Conservation (phyloP, 352 stramenopile species). For the Globisporangium apiculatum region DNA sequence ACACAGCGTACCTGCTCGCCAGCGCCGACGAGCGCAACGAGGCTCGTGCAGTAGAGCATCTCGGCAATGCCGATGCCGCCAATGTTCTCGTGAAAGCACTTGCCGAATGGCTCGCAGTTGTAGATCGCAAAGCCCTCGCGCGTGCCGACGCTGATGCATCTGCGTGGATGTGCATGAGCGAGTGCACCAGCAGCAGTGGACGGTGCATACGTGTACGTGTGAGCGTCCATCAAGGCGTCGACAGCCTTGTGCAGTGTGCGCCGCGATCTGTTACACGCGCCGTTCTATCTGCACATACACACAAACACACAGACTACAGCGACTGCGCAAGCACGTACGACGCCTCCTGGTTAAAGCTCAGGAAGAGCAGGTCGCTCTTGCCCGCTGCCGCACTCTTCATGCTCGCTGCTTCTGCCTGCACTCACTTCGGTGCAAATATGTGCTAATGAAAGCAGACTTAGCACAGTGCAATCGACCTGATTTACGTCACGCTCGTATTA, state of each 20-base stretch:
- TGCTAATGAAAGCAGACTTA: too few relatives aligned
- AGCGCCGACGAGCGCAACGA: constrained; percentile 88
- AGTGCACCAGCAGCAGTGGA: not conserved
- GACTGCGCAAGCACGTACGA: constrained; percentile 36
- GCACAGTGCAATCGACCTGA: too few relatives aligned
- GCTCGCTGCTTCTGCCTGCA: too few relatives aligned
- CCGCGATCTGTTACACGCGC: too few relatives aligned
- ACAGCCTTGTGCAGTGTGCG: too few relatives aligned
- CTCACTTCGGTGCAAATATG: too few relatives aligned
- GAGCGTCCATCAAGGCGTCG: too few relatives aligned
- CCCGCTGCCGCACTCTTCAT: constrained; percentile 3
- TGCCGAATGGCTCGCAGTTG: constrained; percentile 89
- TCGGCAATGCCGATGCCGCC: constrained; percentile 88
- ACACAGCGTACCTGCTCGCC: constrained; percentile 62
- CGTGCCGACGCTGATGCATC: constrained; percentile 88
- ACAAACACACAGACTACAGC: not conserved
- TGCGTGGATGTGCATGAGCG: constrained; percentile 13
- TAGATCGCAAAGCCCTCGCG: constrained; percentile 86
- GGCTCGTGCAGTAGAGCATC: constrained; percentile 92
- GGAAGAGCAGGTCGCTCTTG: constrained; percentile 73
- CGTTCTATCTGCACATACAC: too few relatives aligned
- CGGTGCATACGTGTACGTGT: too few relatives aligned
- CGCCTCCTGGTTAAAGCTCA: constrained; percentile 91
- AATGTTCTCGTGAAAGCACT: constrained; percentile 83
- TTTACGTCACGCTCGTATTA: too few relatives aligned